Conservation (phyloP, 2,329 filamentous ascomycete species). For the Claviceps arundinis region DNA sequence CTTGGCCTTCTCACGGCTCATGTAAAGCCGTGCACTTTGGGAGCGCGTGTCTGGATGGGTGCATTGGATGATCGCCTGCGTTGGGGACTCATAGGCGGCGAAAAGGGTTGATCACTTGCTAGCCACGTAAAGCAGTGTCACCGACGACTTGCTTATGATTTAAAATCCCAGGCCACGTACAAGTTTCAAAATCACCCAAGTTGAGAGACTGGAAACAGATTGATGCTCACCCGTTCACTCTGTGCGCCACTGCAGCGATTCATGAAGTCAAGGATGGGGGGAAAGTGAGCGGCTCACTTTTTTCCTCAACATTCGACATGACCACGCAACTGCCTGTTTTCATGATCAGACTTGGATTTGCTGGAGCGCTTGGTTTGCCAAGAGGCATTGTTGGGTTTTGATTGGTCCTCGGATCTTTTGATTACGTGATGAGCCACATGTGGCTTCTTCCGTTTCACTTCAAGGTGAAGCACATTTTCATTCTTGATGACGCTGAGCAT, state of each 20-base stretch:
- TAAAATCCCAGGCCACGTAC: background rate
- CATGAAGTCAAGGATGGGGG: background rate
- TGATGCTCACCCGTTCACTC: background rate
- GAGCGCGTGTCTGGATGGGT: background rate
- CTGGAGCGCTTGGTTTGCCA: background rate
- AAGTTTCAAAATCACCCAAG: background rate
- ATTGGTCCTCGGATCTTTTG: constrained; percentile 3
- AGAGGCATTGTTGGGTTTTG: background rate
- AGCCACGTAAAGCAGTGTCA: background rate
- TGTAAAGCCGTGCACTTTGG: no score
- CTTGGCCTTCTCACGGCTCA: background rate
- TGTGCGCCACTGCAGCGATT: background rate
- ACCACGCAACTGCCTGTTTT: background rate
- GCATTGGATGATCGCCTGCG: background rate
- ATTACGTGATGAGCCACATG: constrained; percentile 7
- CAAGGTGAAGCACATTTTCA: no score
- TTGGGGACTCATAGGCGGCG: background rate
- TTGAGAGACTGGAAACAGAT: background rate
- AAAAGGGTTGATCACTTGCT: constrained; percentile 1
- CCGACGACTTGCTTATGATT: background rate
- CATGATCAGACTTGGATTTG: constrained; percentile 3
- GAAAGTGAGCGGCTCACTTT: constrained; percentile 2
- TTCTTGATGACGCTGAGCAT: no score
- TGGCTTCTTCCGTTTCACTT: background rate
- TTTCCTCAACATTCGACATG: background rate